Conservation (phyloP, 768 basidiomycete species). For the Xerocomellus amylosporus region DNA sequence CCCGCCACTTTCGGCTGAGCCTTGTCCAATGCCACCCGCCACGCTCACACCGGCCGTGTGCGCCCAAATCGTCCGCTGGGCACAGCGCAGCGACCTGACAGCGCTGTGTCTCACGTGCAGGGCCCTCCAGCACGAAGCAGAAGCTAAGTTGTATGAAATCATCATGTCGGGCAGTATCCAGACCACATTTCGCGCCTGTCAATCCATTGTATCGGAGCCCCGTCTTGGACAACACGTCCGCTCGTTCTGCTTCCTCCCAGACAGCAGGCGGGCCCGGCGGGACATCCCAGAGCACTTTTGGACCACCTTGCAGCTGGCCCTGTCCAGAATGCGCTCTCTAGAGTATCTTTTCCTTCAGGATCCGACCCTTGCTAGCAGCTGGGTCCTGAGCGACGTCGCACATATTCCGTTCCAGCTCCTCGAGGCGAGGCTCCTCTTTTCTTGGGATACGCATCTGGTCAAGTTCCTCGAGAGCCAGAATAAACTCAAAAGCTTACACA, state of each 20-base stretch:
- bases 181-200: slow-evolving; percentile 37
- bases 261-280: slow-evolving; percentile 25
- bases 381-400: slow-evolving; percentile 43
- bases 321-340: slow-evolving; percentile 45
- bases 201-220: slow-evolving; percentile 34
- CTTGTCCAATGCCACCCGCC: slow-evolving; percentile 14
- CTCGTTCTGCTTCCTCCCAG: slow-evolving; percentile 41
- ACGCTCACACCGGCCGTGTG: slow-evolving; percentile 44
- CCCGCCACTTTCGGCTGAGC: slow-evolving; percentile 7
- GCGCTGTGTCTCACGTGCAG: slow-evolving; percentile 46
- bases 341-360: slow-evolving; percentile 45
- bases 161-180: slow-evolving; percentile 39
- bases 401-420: slow-evolving; percentile 45
- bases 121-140: slow-evolving; percentile 47
- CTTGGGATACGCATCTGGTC: slow-evolving; percentile 47
- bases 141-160: slow-evolving; percentile 43
- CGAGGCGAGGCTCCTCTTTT: slow-evolving; percentile 47
- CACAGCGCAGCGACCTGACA: slow-evolving; percentile 37
- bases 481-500: slow-evolving; percentile 40
- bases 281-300: slow-evolving; percentile 41
- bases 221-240: slow-evolving; percentile 43
- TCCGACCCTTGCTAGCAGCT: slow-evolving; percentile 37
- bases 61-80: slow-evolving; percentile 39
- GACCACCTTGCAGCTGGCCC: slow-evolving; percentile 39
- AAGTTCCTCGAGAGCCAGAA: slow-evolving; percentile 49